Evolutionary conservation across 495 filamentous ascomycete genomes (phyloP).

Genomic region (Podospora conica): DNA sequence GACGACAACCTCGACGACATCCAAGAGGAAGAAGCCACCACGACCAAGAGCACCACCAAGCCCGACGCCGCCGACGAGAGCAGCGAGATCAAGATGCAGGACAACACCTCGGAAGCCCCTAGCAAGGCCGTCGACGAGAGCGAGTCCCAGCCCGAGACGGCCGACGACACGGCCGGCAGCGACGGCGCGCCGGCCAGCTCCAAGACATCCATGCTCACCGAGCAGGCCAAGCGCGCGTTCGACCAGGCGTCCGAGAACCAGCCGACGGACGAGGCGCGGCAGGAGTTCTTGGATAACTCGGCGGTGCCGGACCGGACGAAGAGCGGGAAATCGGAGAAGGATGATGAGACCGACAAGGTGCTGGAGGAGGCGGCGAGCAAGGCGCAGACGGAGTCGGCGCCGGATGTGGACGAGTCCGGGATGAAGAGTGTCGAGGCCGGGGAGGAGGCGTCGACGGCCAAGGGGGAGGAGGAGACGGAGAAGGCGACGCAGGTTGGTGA

Average conservation of each 20-base stretch:
- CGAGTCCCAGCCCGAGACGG: conserved; percentile 4
- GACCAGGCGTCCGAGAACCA: conserved; percentile 27
- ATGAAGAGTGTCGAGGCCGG: background rate
- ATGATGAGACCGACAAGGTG: background rate
- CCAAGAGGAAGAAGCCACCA: conserved; percentile 11
- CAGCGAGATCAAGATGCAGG: conserved; percentile 25
- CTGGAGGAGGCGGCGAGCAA: background rate
- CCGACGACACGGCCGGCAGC: background rate
- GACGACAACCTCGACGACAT: conserved; percentile 13
- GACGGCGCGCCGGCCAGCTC: conserved; percentile 1
- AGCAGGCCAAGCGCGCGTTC: conserved; percentile 24
- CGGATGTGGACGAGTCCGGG: background rate
- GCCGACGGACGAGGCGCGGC: conserved; percentile 19
- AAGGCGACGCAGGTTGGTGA: background rate
- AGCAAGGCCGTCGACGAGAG: background rate
- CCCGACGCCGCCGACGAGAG: conserved; percentile 1
- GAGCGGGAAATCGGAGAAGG: background rate
- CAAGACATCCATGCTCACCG: conserved; percentile 16
- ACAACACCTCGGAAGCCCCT: conserved; percentile 40
- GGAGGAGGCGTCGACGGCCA: background rate
- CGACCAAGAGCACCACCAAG: background rate
- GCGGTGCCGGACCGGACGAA: background rate
- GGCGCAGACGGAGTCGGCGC: background rate
- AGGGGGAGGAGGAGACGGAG: background rate
- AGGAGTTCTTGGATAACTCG: conserved; percentile 19